Evolutionary conservation across 2,329 filamentous ascomycete species (phyloP), one percentile per base, ranked within the genome.

Genomic region (Aspergillus sp.): DNA sequence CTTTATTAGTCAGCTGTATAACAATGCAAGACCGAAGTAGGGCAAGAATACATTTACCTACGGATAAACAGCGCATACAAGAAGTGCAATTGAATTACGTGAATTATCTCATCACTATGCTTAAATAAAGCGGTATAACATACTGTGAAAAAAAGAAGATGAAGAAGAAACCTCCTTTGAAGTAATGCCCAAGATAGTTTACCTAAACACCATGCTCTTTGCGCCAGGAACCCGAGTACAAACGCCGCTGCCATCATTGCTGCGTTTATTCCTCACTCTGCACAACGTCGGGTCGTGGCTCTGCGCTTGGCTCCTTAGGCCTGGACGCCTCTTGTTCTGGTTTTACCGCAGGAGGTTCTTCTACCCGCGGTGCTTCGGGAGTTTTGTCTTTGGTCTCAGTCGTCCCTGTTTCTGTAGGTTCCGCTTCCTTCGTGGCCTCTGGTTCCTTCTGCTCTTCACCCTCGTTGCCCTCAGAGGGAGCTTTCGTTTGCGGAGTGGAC

Each of bases 121-220:
- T 52, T 33, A 40, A 37, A 40, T 46, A 41, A 51, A 40, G n/a
- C 33, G 31, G 17, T n/a, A 52, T 47, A 47, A 21, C 23, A 50
- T 15, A 56, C 37, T 31, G 19, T 46, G 44, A 43, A 50, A 56
- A 23, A 40, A 55, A 43, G 21, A 31, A 31, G 27, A 31, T 11
- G 24, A 27, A 27, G 12, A 52, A 49, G 23, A 40, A 51, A 39
- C 51, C 51, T 51, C 47, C 51, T 24, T 49, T 27, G 55, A 57
- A 57, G 31, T 40, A 46, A 56, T 55, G 44, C 52, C 23, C 49
- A 27, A 55, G 19, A 43, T 33, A 49, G 24, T 58, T n/a, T 51
- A 59, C 68, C 64, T 58, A 69, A 75, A 75, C 72, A 73, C 73
- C 73, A 65, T 68, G 65, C 62, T 70, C 66, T 51, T 73, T 73